Percentiles rank a stretch among this genome's conserved stretches.
phyloP scores from a whole-genome alignment of 78 protist species.

The Dictyostelium purpureum region DNA sequence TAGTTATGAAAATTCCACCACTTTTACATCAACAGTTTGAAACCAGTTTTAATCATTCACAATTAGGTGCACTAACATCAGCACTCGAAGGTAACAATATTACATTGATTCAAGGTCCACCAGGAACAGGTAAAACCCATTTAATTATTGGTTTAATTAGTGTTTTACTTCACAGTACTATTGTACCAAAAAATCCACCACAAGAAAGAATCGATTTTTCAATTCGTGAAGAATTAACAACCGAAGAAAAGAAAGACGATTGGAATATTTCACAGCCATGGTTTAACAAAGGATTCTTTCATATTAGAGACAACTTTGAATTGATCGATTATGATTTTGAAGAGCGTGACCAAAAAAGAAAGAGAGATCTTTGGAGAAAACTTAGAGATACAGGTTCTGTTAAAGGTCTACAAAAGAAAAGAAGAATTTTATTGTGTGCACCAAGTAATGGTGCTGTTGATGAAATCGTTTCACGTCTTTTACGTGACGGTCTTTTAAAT shows the following conservation, averaged over 20 bases:
- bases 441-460: slow-evolving; percentile 93
- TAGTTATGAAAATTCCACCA: slow-evolving; percentile 61
- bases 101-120: slow-evolving; percentile 79
- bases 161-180: slow-evolving; percentile 49
- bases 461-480: slow-evolving; percentile 79
- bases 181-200: neutral
- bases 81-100: slow-evolving; percentile 44
- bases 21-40: slow-evolving; percentile 22
- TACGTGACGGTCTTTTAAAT: slow-evolving; percentile 38
- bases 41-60: slow-evolving; percentile 27
- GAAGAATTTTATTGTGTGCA: slow-evolving; percentile 84
- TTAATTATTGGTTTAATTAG: slow-evolving; percentile 63
- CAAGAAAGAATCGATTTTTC: neutral
- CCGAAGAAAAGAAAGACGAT: neutral
- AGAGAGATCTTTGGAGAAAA: slow-evolving; percentile 64
- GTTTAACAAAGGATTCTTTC: neutral
- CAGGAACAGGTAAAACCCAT: slow-evolving; percentile 79
- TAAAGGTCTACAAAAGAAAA: neutral
- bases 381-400: slow-evolving; percentile 43
- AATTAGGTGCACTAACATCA: slow-evolving; percentile 45
- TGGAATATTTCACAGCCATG: slow-evolving; percentile 74
- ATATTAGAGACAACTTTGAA: slow-evolving; percentile 24
- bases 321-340: slow-evolving; percentile 40
- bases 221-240: neutral
- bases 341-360: slow-evolving; percentile 50